These are phyloP conservation scores for Auricularia sp. DNA, from an alignment of 768 basidiomycete species.

Conservation along the genomic window DNA sequence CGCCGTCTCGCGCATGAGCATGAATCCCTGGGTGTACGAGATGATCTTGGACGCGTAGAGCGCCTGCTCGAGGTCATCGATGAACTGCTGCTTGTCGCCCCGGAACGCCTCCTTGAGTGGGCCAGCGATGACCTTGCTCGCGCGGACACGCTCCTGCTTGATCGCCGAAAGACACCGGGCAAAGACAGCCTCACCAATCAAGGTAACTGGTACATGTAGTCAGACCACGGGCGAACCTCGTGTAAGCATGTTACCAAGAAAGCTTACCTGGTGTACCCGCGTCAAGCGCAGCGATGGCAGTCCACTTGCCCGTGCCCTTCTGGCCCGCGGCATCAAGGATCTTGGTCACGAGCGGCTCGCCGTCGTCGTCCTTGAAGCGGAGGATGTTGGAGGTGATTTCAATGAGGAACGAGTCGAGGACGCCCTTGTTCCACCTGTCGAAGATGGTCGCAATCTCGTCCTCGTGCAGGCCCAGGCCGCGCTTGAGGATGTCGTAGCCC, in stretches of 20 bases:
- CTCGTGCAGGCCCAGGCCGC: constrained; percentile 79
- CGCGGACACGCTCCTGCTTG: constrained; percentile 91
- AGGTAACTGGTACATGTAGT: constrained; percentile 55
- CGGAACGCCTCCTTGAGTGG: constrained; percentile 90
- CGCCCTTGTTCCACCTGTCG: constrained; percentile 92
- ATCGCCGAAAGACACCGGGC: constrained; percentile 95
- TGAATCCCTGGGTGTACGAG: constrained; percentile 99
- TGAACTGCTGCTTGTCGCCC: constrained; percentile 97
- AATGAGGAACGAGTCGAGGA: constrained; percentile 98
- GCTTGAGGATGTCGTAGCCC: constrained; percentile 97
- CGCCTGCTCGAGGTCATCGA: constrained; percentile 98
- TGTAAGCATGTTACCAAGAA: constrained; percentile 9
- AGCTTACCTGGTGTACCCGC: constrained; percentile 70
- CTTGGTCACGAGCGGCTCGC: constrained; percentile 81
- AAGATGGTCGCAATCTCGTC: constrained; percentile 93
- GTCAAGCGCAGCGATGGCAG: constrained; percentile 92
- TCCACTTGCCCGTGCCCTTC: constrained; percentile 99
- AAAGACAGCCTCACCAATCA: constrained; percentile 99
- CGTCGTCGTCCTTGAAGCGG: constrained; percentile 94
- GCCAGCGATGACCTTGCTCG: constrained; percentile 82
- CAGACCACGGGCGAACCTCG: not conserved
- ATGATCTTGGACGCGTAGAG: constrained; percentile 99
- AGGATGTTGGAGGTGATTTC: constrained; percentile 97
- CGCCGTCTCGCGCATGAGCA: constrained; percentile 97
- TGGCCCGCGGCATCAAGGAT: constrained; percentile 95